Base-by-base conservation (phyloP, 371 early-diverging fungal genomes). In the Lichtheimia ramosa region DNA sequence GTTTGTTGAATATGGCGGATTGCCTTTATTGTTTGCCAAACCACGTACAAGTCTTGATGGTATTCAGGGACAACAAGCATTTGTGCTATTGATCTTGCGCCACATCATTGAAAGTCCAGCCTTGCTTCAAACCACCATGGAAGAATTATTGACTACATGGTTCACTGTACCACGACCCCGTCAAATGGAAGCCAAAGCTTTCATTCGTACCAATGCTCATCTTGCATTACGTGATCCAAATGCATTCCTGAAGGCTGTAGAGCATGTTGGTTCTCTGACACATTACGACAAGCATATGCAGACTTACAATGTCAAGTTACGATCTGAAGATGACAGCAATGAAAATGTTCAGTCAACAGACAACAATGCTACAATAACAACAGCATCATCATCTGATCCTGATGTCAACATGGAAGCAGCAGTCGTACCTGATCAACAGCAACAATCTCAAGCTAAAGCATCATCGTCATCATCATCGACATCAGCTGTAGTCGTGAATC, bases 71-170 rank as follows among this genome's bases (percentile, higher is more conserved):
- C 91, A 92, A 43, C 89, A 86, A 59, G 81, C 87, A 4, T 81
- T 92, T 43, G 83, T 87, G 42, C 74, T 91, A 25, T 86, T 96
- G 56, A 90, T 97, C 43, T 65, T 98, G 52, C 87, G 97, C 5
- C 95, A 98, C 61, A 79, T 92, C 14, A 81, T 96, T 46, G 98
- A 98, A 69, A 81, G 86, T 59, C 63, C 76, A 18, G 64, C 69
- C 0, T 81, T 92, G 0, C 64, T 97, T 56, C 75, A 81, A 56
- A 64, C 65, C n/a, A 72, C 83, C 6, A 93, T 98, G 87, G 88
- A 90, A 54, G 71, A 81, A 18, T 87, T 93, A 62, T 84, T 97
- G 14, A 83, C 71, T 43, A 85, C 78, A 14, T 90, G 90, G 89
- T 86, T 89, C 27, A 81, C 83, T 13, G 81, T 83, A 42, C 88